Evolutionary conservation across 2,329 filamentous ascomycete genomes (phyloP), one percentile per base, ranked within the genome.

Genomic region (Fusarium sp.): DNA sequence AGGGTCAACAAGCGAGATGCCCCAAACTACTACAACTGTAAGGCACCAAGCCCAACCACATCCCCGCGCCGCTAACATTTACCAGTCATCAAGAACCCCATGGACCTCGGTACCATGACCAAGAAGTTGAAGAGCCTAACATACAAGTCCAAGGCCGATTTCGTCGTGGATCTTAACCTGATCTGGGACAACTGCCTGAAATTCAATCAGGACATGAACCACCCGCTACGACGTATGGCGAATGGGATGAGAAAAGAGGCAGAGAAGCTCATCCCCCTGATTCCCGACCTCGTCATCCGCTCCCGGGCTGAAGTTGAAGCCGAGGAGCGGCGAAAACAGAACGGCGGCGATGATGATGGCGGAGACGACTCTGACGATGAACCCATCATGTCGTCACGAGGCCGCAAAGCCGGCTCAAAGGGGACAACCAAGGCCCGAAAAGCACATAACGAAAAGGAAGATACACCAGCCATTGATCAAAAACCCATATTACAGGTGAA

Each of bases 101-200:
- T 99, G 97, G 97, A 99, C 81, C 91, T 99, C 66, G 97, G 97
- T 40, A 93, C 92, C 57, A 98, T 99, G 95, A 98, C 97, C 71
- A 99, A 99, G 86, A 99, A 98, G 85, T 90, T 99, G 64, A 96
- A 96, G 81, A 88, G 89, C 11, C 84, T 95, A 38, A 88, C 89
- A 40, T 97, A 94, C 84, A 95, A 94, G 81, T 95, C 93, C 56
- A 99, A 99, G 85, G 90, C 94, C 71, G 97, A 99, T 27, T 99
- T 99, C 75, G 95, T 98, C 30, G 90, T 93, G 35, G 97, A 99
- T 81, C 87, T 99, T 11, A 96, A 97, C 81, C 86, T 98, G 60
- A 98, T 99, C 62, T 99, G 97, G 97, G 91, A 95, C 66, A 99
- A 99, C 80, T 99, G 97, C 81, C 87, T 99, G 65, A 95, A 93